Evolutionary conservation across 805 yeast species (phyloP).

Genomic region (Metschnikowia gelsemii): DNA sequence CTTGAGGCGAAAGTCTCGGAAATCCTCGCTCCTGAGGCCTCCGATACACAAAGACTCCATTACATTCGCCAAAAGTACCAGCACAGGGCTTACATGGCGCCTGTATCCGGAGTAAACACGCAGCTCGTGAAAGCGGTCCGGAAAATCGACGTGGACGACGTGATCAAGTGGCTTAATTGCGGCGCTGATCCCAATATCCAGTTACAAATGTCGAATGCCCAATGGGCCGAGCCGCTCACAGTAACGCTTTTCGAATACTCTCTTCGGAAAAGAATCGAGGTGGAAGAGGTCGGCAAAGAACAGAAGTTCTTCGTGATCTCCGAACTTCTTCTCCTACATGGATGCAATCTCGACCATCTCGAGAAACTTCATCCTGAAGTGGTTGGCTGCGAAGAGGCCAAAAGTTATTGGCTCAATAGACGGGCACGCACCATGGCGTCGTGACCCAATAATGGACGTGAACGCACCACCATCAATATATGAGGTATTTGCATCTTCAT

Average conservation of each 20-base stretch:
- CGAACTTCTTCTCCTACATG: conserved; percentile 59
- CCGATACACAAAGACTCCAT: conserved; percentile 49
- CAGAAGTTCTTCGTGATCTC: conserved; percentile 45
- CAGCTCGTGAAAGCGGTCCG: conserved; percentile 53
- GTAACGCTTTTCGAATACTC: conserved; percentile 49
- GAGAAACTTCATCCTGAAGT: conserved; percentile 29
- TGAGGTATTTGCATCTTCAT: too few species aligned
- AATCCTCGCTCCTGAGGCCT: conserved; percentile 31
- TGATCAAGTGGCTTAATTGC: conserved; percentile 43
- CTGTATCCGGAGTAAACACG: conserved; percentile 27
- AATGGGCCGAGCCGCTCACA: conserved; percentile 20
- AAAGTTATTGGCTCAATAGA: conserved; percentile 51
- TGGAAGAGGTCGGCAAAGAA: conserved; percentile 11
- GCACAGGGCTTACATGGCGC: conserved; percentile 44
- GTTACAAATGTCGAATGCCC: conserved; percentile 30
- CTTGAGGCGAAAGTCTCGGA: conserved; percentile 49
- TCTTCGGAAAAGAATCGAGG: conserved; percentile 41
- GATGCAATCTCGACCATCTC: conserved; percentile 44
- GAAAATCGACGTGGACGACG: conserved; percentile 45
- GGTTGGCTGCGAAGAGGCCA: conserved; percentile 47
- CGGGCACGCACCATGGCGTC: conserved; percentile 16
- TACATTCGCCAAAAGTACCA: conserved; percentile 69
- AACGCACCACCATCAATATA: too few species aligned
- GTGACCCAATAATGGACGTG: not conserved
- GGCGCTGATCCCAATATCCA: conserved; percentile 49